These are phyloP conservation scores for Aspergillus tanneri DNA, from an alignment of 2,329 filamentous ascomycete species.

Conservation along the genomic window DNA sequence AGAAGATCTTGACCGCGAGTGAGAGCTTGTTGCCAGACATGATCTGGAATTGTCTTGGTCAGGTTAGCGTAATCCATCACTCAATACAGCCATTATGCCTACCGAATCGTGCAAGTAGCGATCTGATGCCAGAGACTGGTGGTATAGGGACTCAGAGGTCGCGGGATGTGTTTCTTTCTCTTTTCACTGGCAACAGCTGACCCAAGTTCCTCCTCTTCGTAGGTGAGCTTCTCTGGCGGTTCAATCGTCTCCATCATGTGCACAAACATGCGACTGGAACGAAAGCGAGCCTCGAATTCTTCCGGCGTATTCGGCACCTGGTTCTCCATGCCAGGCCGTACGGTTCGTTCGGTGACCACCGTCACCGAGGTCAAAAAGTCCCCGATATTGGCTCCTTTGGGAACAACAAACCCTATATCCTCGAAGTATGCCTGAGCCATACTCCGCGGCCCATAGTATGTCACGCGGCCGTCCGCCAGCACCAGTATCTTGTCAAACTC, in stretches of 20 bases:
- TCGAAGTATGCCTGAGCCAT: constrained; percentile 64
- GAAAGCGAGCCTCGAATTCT: constrained; percentile 51
- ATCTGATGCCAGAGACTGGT: constrained; percentile 41
- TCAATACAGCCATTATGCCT: neutral
- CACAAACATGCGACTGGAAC: constrained; percentile 50
- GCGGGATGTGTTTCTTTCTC: constrained; percentile 32
- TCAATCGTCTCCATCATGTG: constrained; percentile 52
- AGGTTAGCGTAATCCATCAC: neutral
- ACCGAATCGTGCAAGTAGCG: constrained; percentile 45
- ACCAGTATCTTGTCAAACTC: constrained; percentile 69
- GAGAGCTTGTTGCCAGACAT: constrained; percentile 54
- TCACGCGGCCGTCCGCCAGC: constrained; percentile 62
- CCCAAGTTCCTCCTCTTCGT: constrained; percentile 31
- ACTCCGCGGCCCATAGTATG: constrained; percentile 61
- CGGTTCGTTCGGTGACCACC: constrained; percentile 51
- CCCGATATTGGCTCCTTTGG: constrained; percentile 61
- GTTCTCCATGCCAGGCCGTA: constrained; percentile 33
- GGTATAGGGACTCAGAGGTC: constrained; percentile 33
- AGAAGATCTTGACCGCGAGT: constrained; percentile 47
- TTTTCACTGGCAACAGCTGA: constrained; percentile 33
- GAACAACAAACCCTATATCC: constrained; percentile 60
- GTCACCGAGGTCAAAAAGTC: constrained; percentile 67
- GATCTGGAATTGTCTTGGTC: constrained; percentile 50
- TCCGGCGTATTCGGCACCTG: constrained; percentile 36
- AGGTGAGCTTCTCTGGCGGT: constrained; percentile 28